These are phyloP conservation scores for Silybum marianum DNA, from an alignment of 129 eudicot genomes.

Conservation along the genomic window DNA sequence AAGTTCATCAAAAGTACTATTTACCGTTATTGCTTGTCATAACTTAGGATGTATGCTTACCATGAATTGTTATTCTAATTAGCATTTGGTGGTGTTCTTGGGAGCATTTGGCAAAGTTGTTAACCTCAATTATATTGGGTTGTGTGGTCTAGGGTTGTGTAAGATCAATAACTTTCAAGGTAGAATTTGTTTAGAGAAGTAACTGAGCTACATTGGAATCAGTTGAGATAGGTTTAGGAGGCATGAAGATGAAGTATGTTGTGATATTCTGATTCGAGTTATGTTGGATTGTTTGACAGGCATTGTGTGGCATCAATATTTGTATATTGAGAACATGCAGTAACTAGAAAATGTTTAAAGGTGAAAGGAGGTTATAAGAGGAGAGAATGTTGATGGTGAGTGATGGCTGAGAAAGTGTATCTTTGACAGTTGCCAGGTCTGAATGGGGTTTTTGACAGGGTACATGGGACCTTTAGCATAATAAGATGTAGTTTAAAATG, in stretches of 20 bases:
- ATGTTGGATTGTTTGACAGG: conserved; percentile 21
- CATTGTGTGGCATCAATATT: neutral
- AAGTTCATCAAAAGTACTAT: neutral
- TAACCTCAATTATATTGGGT: neutral
- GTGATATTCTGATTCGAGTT: neutral
- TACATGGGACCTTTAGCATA: neutral
- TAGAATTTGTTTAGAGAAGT: conserved; percentile 5
- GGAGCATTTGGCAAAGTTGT: neutral
- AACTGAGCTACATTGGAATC: neutral
- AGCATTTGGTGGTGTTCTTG: conserved; percentile 20
- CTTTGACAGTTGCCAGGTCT: neutral
- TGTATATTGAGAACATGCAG: neutral
- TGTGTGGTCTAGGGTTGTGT: conserved; percentile 13
- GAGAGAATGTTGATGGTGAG: neutral
- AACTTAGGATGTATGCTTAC: neutral
- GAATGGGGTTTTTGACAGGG: neutral
- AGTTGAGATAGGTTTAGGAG: neutral
- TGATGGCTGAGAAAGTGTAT: too few relatives aligned
- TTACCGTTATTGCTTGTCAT: neutral
- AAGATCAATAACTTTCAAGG: conserved; percentile 15
- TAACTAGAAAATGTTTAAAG: neutral
- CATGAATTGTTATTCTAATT: neutral
- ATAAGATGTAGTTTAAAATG: conserved; percentile 4
- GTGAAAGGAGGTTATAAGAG: neutral
- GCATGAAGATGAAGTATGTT: neutral